These are phyloP conservation scores for Cadophora gregata DNA, from an alignment of 2,329 filamentous ascomycete species.

Conservation along the genomic window DNA sequence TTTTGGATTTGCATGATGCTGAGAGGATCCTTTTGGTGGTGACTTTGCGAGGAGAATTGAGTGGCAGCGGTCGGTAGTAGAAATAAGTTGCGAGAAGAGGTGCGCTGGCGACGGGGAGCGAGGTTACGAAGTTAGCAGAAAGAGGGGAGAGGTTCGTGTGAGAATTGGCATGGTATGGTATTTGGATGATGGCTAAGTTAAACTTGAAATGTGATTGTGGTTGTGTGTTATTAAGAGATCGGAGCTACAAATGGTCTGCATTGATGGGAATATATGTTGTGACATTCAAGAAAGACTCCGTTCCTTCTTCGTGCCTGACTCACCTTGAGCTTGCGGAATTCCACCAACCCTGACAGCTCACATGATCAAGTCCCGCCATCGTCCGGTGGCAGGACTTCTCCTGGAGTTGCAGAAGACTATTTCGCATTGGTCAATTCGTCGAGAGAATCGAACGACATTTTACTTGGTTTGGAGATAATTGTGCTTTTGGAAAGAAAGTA, in stretches of 20 bases:
- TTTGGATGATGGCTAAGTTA: not conserved
- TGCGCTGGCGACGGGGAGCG: constrained; percentile 8
- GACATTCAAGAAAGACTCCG: not conserved
- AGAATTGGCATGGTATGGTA: not conserved
- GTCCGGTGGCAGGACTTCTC: not conserved
- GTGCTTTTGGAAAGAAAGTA: too few species aligned
- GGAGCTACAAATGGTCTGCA: too few species aligned
- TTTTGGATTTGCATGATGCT: not conserved
- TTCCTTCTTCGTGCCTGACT: constrained; percentile 5
- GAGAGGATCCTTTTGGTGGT: not conserved
- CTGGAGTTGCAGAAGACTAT: not conserved
- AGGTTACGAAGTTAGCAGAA: not conserved
- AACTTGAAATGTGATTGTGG: not conserved
- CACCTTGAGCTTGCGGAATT: constrained; percentile 1
- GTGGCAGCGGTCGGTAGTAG: constrained; percentile 11
- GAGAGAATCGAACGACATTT: too few species aligned
- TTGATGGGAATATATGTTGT: not conserved
- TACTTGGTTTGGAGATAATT: too few species aligned
- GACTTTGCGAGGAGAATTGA: constrained; percentile 1
- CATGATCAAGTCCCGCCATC: not conserved
- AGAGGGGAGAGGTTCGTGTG: not conserved
- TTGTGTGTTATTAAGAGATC: too few species aligned
- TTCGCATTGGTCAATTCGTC: too few species aligned
- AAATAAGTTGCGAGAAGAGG: constrained; percentile 19
- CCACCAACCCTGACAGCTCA: not conserved